Base-by-base conservation (phyloP, 2,329 filamentous ascomycete species). In the Paramyrothecium sp. region DNA sequence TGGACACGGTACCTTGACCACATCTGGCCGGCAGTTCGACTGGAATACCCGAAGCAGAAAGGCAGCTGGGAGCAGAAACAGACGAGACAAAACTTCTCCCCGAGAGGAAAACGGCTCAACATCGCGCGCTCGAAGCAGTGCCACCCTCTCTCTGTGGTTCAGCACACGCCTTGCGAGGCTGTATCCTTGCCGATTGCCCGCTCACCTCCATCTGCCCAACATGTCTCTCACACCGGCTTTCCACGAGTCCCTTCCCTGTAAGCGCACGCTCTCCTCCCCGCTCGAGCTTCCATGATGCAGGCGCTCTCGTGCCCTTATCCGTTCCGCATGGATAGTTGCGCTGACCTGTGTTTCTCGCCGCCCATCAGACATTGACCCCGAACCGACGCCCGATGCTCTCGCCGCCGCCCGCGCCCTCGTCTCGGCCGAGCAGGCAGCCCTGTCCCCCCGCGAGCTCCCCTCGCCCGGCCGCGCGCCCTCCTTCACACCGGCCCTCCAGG, bases 211-310 rank as follows among this genome's bases (percentile, higher is more conserved):
- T 38, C 33, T 38, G 33, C 33, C 59, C 58, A 58, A 49, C 56
- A 72, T 71, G 69, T 44, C 67, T 38, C 54, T 69, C 58, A 63
- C 65, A 46, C 69, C 73, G 53, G 75, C 74, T 54, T 77, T 88
- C 60, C 89, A 92, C 75, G 90, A 95, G 70, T 91, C 89, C 21
- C 86, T 96, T 21, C 90, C 91, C 52, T 94, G 90, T 92, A 83
- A 63, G 84, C 60, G 53, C 47, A 48, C 56, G 47, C 51, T 51
- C 56, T 54, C 26, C 52, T 54, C n/a, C 59, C 17, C 16, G 20
- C 19, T 10, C 17, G 38, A 47, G 53, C 49, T 56, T 34, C 20
- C 53, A 7, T 23, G n/a, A 12, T 51, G 7, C 2, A 51, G 17
- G 4, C 57, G 54, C 26, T 46, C 55, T 26, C 64, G 55, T 60